These are phyloP conservation scores for Botrytis aclada DNA, from an alignment of 2,329 filamentous ascomycete genomes.

Conservation along the genomic window DNA sequence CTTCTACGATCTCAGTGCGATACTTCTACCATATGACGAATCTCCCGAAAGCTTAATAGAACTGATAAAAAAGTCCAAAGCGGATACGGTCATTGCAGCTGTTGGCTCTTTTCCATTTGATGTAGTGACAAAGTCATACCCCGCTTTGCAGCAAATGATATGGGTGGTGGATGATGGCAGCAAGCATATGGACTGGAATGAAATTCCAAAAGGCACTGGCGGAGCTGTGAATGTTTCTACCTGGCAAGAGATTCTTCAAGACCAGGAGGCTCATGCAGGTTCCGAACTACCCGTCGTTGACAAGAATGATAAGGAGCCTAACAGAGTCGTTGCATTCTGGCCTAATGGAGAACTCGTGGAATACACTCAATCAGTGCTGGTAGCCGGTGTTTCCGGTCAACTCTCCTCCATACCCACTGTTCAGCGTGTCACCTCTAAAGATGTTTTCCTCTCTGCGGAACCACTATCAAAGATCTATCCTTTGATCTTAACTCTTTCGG, in stretches of 20 bases:
- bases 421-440: slow-evolving; percentile 69
- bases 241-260: slow-evolving; percentile 85
- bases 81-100: slow-evolving; percentile 78
- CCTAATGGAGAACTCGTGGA: slow-evolving; percentile 68
- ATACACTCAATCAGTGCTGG: slow-evolving; percentile 80
- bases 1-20: slow-evolving; percentile 77
- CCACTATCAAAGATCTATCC: slow-evolving; percentile 77
- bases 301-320: slow-evolving; percentile 47
- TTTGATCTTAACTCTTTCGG: slow-evolving; percentile 74
- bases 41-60: slow-evolving; percentile 64
- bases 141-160: slow-evolving; percentile 71
- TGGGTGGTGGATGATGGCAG: slow-evolving; percentile 93
- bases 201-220: slow-evolving; percentile 73
- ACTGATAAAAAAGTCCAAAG: slow-evolving; percentile 69
- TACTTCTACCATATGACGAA: slow-evolving; percentile 81
- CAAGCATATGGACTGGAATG: slow-evolving; percentile 92
- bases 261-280: slow-evolving; percentile 57
- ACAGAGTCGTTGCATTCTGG: slow-evolving; percentile 66
- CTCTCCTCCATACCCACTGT: slow-evolving; percentile 70
- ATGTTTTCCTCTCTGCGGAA: slow-evolving; percentile 83
- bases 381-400: slow-evolving; percentile 79
- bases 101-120: slow-evolving; percentile 86
- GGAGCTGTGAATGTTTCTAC: slow-evolving; percentile 78
- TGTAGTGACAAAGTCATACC: slow-evolving; percentile 64
- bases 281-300: slow-evolving; percentile 63